Conservation (phyloP, 2,329 filamentous ascomycete species). For the Penicillium rolfsii region DNA sequence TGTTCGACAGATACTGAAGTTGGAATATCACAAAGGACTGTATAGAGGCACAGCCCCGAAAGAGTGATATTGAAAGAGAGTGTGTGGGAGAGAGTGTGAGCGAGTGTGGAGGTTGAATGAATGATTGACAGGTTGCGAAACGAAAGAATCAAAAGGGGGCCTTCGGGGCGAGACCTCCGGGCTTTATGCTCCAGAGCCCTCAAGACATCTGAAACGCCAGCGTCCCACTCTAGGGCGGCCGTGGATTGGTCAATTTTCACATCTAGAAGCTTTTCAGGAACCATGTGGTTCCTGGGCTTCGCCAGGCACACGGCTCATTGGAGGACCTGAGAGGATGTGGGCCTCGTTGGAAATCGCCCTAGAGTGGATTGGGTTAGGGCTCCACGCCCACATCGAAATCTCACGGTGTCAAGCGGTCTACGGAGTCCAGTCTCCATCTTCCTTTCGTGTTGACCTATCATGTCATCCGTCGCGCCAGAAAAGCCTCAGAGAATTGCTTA, state of each 20-base stretch:
- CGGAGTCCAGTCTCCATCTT: too few species aligned
- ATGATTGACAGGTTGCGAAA: too few species aligned
- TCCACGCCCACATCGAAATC: background rate
- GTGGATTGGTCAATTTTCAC: background rate
- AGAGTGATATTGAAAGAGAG: background rate
- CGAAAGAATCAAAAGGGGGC: background rate
- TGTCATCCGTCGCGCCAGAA: background rate
- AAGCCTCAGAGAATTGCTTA: background rate
- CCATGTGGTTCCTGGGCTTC: background rate
- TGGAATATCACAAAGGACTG: conserved; percentile 5
- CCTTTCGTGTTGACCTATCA: background rate
- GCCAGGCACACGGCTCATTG: conserved; percentile 6
- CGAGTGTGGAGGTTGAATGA: background rate
- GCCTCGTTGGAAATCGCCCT: background rate
- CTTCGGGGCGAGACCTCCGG: background rate
- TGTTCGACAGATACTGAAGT: conserved; percentile 6
- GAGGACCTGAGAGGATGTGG: background rate
- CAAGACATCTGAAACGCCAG: conserved; percentile 8
- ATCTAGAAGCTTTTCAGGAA: conserved; percentile 1
- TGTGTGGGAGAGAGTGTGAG: background rate
- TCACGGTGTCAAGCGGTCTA: too few species aligned
- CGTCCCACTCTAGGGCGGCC: background rate
- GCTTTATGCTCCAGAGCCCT: conserved; percentile 7
- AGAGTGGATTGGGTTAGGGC: background rate
- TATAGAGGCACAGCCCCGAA: conserved; percentile 5